phyloP scores from a whole-genome alignment of 2,329 filamentous ascomycete genomes.

The Fusarium subglutinans region DNA sequence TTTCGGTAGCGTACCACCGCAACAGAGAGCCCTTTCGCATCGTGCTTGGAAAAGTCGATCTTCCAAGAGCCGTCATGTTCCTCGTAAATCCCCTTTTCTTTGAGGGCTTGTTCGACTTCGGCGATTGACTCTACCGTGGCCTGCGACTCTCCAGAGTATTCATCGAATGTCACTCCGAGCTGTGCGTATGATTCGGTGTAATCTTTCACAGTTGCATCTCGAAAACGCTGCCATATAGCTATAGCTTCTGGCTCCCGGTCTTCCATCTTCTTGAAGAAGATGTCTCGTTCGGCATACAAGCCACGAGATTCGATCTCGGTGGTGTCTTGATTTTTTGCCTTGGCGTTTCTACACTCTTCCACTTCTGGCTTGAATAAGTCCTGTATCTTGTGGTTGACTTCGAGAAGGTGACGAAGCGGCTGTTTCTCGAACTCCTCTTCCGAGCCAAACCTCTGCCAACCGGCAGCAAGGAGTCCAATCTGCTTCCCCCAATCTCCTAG shows the following conservation, averaged over 20 bases:
- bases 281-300: conserved; percentile 59
- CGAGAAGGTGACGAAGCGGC: conserved; percentile 74
- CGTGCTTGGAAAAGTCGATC: conserved; percentile 76
- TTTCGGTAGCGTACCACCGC: conserved; percentile 71
- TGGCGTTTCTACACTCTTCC: conserved; percentile 60
- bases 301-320: conserved; percentile 49
- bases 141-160: conserved; percentile 75
- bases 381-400: conserved; percentile 75
- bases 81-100: conserved; percentile 69
- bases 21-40: conserved; percentile 75
- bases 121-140: conserved; percentile 61
- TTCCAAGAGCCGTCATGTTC: conserved; percentile 72
- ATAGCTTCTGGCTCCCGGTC: conserved; percentile 64
- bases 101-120: conserved; percentile 65
- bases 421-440: conserved; percentile 71
- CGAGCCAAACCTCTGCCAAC: conserved; percentile 71
- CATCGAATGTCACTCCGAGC: conserved; percentile 65
- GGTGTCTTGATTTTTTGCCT: conserved; percentile 52
- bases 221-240: conserved; percentile 62
- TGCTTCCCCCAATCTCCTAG: conserved; percentile 81
- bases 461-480: conserved; percentile 70
- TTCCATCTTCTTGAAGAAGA: conserved; percentile 68
- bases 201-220: conserved; percentile 62
- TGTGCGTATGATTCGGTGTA: conserved; percentile 64
- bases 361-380: conserved; percentile 70